A percentile compares a stretch with the other conserved stretches of the same genome.
Conservation (phyloP, 352 stramenopile species). For the Pythium sp. region DNA sequence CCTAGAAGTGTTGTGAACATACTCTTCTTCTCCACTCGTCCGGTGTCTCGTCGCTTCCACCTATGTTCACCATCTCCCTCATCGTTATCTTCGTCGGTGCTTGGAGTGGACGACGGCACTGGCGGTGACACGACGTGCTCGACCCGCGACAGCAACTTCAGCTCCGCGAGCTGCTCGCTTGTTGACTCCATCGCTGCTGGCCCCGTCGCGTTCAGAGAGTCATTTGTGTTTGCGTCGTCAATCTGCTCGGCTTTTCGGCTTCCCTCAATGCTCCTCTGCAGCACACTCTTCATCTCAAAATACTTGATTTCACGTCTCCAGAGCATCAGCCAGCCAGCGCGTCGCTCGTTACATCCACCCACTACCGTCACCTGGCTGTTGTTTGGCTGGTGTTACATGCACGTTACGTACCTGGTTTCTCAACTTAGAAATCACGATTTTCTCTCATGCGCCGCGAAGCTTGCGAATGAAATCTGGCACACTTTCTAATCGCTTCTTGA, state of each 20-base stretch:
- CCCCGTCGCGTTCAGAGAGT: neutral
- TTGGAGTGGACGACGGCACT: neutral
- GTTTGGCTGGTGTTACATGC: neutral
- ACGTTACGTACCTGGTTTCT: neutral
- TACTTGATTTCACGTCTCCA: neutral
- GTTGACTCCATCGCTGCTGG: neutral
- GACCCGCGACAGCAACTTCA: conserved; percentile 39
- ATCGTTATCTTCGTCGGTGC: neutral
- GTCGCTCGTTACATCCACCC: conserved; percentile 5
- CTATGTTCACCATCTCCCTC: neutral
- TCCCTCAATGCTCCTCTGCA: conserved; percentile 6
- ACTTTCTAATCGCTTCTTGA: conserved; percentile 47
- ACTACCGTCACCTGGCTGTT: neutral
- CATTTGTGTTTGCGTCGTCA: neutral
- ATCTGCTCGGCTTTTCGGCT: neutral
- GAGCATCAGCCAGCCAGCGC: neutral
- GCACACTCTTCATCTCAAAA: conserved; percentile 13
- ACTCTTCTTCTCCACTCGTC: conserved; percentile 10
- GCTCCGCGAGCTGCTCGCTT: conserved; percentile 43
- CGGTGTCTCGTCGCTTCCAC: neutral
- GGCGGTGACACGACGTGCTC: conserved; percentile 20
- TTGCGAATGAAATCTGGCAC: conserved; percentile 53
- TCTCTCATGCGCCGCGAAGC: conserved; percentile 15
- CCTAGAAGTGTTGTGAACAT: conserved; percentile 13
- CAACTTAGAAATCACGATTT: neutral